Evolutionary conservation across 495 filamentous ascomycete genomes (phyloP).

Genomic region (Tirmania nivea): DNA sequence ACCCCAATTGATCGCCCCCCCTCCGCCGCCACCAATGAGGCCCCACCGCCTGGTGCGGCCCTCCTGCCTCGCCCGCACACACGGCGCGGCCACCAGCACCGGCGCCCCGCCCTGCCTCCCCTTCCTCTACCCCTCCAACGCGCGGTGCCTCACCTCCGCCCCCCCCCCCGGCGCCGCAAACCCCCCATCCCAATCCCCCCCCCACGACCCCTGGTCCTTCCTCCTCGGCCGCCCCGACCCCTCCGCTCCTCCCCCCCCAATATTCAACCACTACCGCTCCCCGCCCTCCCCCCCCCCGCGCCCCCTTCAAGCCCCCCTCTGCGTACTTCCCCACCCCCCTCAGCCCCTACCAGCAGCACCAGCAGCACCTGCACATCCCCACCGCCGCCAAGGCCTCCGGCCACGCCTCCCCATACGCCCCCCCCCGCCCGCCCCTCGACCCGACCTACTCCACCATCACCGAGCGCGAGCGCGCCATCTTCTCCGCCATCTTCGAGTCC

Average conservation of each 20-base stretch:
- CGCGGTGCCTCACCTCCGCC: neutral
- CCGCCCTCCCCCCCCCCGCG: neutral
- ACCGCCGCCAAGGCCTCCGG: neutral
- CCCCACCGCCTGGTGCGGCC: neutral
- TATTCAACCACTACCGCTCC: neutral
- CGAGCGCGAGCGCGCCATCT: slow-evolving; percentile 14
- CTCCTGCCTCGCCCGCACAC: too few species aligned
- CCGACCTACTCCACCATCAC: slow-evolving; percentile 1
- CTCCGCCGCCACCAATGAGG: neutral
- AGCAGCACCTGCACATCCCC: neutral
- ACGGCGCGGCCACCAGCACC: too few species aligned
- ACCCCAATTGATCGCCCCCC: too few species aligned
- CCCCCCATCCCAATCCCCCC: neutral
- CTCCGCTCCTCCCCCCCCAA: neutral
- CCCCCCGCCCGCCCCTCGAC: neutral
- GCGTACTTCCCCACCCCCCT: neutral
- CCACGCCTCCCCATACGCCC: neutral
- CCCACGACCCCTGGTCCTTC: slow-evolving; percentile 15
- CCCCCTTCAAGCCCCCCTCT: neutral
- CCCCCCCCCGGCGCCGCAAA: too few species aligned
- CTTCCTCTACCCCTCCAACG: slow-evolving; percentile 5
- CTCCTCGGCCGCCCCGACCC: slow-evolving; percentile 1
- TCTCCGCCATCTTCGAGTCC: slow-evolving; percentile 16
- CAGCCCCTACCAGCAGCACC: too few species aligned
- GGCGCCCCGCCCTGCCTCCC: neutral